Conservation (phyloP, 2,329 filamentous ascomycete species). For the Pochonia chlamydosporia region DNA sequence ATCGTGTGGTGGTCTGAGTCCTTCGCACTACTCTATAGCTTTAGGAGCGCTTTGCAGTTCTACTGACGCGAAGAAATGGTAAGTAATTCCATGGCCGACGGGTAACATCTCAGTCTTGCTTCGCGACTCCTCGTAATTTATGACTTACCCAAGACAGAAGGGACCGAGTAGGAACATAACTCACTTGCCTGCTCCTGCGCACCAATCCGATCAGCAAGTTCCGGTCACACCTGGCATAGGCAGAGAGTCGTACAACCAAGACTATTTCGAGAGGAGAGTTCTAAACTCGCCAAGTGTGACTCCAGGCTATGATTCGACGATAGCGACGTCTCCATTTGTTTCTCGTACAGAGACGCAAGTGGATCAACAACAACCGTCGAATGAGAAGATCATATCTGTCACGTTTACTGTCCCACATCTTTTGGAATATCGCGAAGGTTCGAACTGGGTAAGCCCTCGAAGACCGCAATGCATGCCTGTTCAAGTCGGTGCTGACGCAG, state of each 20-base stretch:
- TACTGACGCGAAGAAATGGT: no score
- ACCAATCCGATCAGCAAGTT: conserved; percentile 3
- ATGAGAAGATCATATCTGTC: conserved; percentile 1
- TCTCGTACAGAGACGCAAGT: background rate
- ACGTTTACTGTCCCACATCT: conserved; percentile 6
- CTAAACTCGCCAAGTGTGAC: background rate
- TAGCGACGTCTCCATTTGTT: no score
- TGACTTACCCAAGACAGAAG: background rate
- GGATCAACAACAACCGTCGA: background rate
- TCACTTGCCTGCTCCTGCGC: conserved; percentile 6
- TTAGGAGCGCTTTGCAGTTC: no score
- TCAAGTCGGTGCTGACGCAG: background rate
- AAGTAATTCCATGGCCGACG: no score
- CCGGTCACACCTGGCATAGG: conserved; percentile 9
- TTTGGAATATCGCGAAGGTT: conserved; percentile 1
- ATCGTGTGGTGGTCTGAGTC: no score
- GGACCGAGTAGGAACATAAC: background rate
- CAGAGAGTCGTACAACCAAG: conserved; percentile 6
- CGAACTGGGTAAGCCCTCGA: conserved; percentile 4
- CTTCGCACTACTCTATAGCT: no score
- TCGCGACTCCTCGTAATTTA: background rate
- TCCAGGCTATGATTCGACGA: background rate
- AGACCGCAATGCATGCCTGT: background rate
- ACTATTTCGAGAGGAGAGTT: background rate
- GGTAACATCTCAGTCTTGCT: no score